Evolutionary conservation across 2,329 filamentous ascomycete species (phyloP), one percentile per base, ranked within the genome.

Genomic region (Plenodomus tracheiphilus): DNA sequence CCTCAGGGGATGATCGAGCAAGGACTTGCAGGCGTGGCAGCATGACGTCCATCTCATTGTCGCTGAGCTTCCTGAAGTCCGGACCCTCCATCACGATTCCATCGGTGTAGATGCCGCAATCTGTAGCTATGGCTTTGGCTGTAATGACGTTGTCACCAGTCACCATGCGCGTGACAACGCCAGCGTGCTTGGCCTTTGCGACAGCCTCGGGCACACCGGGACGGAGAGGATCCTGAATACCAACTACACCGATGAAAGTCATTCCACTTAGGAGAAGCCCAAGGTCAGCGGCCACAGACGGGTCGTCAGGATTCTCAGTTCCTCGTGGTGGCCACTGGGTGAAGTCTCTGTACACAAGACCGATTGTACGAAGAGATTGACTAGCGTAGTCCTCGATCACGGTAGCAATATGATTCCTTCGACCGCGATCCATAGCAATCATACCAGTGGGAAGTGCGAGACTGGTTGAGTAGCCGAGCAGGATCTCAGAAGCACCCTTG

Each of bases 151-250:
- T 92, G 74, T 92, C 88, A 52, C 89, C 89, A 4, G 88, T 93
- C 3, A 92, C 88, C 88, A 93, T 93, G 62, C 88, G 86, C n/a
- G 91, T 87, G 53, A 86, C 81, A 7, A 92, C 88, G 47, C 89
- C 89, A 4, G 88, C 89, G 47, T 81, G 79, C 67, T 91, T 86
- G 65, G 88, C 91, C 47, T 85, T 79, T 44, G 75, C 76, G 18
- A 93, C 88, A 13, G 88, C 88, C 41, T 89, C 83, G 1, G 78
- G 78, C 16, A 92, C 89, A 53, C 88, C 88, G 0, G 82, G 79
- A 47, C 88, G 87, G 15, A 92, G 80, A 36, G 88, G 88, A 68
- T 93, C 88, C 66, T 91, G 88, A 54, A 93, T 92, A 60, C 89
- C 88, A 43, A 91, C 86, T 60, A 92, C 78, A 19, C 83, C 81